Evolutionary conservation across 2,329 filamentous ascomycete genomes (phyloP).

Genomic region (Lachnellula subtilissima): DNA sequence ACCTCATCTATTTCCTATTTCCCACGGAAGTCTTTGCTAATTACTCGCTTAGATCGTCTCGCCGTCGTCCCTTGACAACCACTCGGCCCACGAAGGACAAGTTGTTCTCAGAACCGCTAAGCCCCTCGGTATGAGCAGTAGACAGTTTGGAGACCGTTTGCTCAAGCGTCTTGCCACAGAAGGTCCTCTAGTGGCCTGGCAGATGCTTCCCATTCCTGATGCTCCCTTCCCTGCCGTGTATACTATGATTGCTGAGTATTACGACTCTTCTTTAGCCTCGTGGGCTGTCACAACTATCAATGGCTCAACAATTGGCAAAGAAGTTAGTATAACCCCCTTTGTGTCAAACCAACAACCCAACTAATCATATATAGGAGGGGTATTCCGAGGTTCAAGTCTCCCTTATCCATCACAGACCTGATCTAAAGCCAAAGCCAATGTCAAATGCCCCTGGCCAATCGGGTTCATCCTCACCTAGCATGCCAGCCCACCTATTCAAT

Average conservation of each 20-base stretch:
- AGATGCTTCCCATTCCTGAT: constrained; percentile 33
- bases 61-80: constrained; percentile 22
- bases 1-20: constrained; percentile 1
- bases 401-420: neutral
- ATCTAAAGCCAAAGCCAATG: neutral
- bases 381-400: neutral
- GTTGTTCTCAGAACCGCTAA: constrained; percentile 46
- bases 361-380: neutral
- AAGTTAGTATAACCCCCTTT: neutral
- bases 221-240: neutral
- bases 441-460: neutral
- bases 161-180: constrained; percentile 40
- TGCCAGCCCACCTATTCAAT: neutral
- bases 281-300: constrained; percentile 34
- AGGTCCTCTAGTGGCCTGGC: constrained; percentile 50
- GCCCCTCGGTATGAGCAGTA: constrained; percentile 21
- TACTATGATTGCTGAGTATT: constrained; percentile 47
- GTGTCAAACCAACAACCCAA: neutral
- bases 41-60: constrained; percentile 12
- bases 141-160: constrained; percentile 37
- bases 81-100: constrained; percentile 47
- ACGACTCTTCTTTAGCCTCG: constrained; percentile 42
- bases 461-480: neutral
- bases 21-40: constrained; percentile 28
- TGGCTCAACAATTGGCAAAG: neutral